Conservation (phyloP, 2,329 filamentous ascomycete species). For the Paecilomyces fulvus region DNA sequence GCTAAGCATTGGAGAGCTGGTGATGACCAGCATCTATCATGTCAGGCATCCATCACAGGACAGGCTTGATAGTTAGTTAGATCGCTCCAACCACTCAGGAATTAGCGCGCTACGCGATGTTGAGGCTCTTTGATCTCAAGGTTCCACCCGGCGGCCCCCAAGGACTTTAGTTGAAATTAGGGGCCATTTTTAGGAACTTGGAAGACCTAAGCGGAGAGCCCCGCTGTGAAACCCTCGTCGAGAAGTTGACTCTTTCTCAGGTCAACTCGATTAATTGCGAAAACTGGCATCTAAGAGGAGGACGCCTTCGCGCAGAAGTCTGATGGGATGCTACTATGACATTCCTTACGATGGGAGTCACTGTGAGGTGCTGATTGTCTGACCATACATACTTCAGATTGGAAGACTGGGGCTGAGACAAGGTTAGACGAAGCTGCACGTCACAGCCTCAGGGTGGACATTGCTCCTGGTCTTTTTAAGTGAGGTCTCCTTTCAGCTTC, state of each 20-base stretch:
- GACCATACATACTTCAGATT: not conserved
- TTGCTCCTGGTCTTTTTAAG: not conserved
- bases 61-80: not conserved
- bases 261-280: not conserved
- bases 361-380: not conserved
- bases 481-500: not conserved
- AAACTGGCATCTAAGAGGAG: not conserved
- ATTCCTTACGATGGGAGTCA: not conserved
- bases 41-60: not conserved
- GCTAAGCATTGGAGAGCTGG: not conserved
- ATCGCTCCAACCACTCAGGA: not conserved
- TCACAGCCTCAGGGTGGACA: conserved; percentile 2
- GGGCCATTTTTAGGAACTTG: not conserved
- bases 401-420: not conserved
- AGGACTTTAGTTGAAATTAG: no score
- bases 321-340: not conserved
- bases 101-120: not conserved
- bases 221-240: not conserved
- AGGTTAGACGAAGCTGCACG: not conserved
- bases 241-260: not conserved
- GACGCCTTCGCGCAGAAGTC: not conserved
- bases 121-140: not conserved
- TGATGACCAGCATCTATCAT: not conserved
- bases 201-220: not conserved
- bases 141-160: not conserved